Evolutionary conservation across 139 green algal species (phyloP).

Genomic region (Dunaliella primolecta): DNA sequence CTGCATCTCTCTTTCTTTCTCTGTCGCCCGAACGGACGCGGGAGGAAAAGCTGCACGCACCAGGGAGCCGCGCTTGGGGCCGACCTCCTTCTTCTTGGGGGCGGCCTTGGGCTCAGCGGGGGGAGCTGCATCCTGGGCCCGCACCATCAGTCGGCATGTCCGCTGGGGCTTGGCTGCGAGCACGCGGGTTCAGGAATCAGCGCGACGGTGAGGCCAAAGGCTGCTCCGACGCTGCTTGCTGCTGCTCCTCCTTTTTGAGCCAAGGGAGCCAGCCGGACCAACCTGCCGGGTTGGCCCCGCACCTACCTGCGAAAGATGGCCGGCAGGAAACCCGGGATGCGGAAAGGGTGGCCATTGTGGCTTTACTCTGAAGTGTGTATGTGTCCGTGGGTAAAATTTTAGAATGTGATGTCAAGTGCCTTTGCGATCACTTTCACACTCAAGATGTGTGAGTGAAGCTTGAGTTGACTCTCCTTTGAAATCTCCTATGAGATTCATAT

Average conservation of each 20-base stretch:
- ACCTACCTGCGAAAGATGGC: background rate
- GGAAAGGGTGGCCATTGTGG: background rate
- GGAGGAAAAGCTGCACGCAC: too few species aligned
- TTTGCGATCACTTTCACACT: too few species aligned
- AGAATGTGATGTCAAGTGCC: too few species aligned
- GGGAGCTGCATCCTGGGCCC: slow-evolving; percentile 38
- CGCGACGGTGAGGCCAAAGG: too few species aligned
- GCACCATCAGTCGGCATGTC: slow-evolving; percentile 34
- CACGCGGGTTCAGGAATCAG: background rate
- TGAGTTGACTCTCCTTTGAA: too few species aligned
- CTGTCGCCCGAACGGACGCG: too few species aligned
- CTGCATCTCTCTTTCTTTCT: too few species aligned
- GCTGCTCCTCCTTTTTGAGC: background rate
- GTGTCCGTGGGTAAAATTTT: too few species aligned
- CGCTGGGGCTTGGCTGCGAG: slow-evolving; percentile 37
- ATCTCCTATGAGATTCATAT: too few species aligned
- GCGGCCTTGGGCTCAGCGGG: slow-evolving; percentile 44
- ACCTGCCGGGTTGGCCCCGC: background rate
- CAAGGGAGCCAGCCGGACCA: background rate
- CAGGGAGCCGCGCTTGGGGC: slow-evolving; percentile 78
- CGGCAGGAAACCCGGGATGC: background rate
- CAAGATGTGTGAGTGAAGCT: too few species aligned
- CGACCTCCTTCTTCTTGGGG: slow-evolving; percentile 62
- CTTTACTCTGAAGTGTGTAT: too few species aligned
- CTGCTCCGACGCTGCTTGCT: background rate